These are phyloP conservation scores for Populus tremula DNA, from an alignment of 345 rosid species.

Conservation along the genomic window DNA sequence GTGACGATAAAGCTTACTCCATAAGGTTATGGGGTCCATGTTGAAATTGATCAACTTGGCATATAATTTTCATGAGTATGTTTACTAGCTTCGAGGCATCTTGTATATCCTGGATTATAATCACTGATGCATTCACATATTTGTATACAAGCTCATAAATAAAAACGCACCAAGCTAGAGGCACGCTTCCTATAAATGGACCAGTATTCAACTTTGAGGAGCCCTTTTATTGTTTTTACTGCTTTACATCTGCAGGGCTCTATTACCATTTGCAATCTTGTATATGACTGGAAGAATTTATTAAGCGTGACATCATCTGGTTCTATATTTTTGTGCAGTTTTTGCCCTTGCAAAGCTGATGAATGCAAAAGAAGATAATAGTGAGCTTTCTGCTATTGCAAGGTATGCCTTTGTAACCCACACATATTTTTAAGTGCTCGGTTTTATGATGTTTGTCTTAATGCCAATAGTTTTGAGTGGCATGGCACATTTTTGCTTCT, in stretches of 20 bases:
- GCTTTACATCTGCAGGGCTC: not conserved
- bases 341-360: constrained; percentile 92
- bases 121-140: not conserved
- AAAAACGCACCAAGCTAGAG: not conserved
- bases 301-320: not conserved
- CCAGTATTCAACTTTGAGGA: not conserved
- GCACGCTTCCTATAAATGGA: not conserved
- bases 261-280: not conserved
- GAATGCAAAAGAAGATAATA: constrained; percentile 80
- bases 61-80: not conserved
- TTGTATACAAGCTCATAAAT: not conserved
- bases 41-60: not conserved
- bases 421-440: not conserved
- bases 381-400: constrained; percentile 95
- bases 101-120: not conserved
- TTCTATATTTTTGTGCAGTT: constrained; percentile 40
- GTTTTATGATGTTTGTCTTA: not conserved
- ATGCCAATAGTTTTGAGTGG: not conserved
- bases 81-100: not conserved
- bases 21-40: not conserved
- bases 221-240: not conserved
- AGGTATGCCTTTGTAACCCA: constrained; percentile 44
- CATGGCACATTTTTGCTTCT: not conserved
- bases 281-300: not conserved
- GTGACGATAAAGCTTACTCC: not conserved